Base-by-base conservation (phyloP, 345 rosid species). In the Aurinia saxatilis region DNA sequence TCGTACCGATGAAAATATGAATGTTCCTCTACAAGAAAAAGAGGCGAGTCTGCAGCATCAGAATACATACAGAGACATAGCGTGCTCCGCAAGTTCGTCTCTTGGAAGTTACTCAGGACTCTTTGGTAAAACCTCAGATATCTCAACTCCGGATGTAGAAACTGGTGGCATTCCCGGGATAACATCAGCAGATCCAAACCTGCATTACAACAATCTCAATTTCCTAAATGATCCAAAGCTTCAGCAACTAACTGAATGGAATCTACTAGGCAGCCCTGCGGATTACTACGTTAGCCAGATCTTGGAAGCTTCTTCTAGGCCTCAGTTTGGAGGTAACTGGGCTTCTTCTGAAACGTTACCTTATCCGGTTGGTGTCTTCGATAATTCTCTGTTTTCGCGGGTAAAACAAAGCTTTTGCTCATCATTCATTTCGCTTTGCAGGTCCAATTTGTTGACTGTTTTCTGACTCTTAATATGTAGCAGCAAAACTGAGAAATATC, bases 71-170 rank as follows among this genome's bases (percentile, higher is more conserved):
- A 81, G 69, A 73, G 91, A 83, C 70, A 57, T 80, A 17, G 80
- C 79, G 36, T 84, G 87, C 67, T 71, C 84, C 16, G 87, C 76
- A 61, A 81, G 78, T 70, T 78, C 87, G 8, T 78, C 84, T 27
- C 80, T 79, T 25, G 87, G 84, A 58, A 79, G 82, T 66, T 79
- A 78, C 73, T 73, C 81, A 16, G 78, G 91, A 38, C 75, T 81
- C 61, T 79, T 80, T 34, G 74, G 77, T 51, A 87, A 79, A 73
- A 73, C 48, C 66, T 75, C 85, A 10, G 85, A 84, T 27, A 62
- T 78, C 8, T 78, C 82, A 5, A 72, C 68, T 75, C 71, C 78
- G 18, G 75, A 80, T 17, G 82, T 66, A 63, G 85, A 84, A 62
- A 80, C 68, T 19, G 39, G 80, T 30, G 45, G 74, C 36, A 38